Base-by-base conservation (phyloP, 345 rosid genomes). In the Pistacia vera region DNA sequence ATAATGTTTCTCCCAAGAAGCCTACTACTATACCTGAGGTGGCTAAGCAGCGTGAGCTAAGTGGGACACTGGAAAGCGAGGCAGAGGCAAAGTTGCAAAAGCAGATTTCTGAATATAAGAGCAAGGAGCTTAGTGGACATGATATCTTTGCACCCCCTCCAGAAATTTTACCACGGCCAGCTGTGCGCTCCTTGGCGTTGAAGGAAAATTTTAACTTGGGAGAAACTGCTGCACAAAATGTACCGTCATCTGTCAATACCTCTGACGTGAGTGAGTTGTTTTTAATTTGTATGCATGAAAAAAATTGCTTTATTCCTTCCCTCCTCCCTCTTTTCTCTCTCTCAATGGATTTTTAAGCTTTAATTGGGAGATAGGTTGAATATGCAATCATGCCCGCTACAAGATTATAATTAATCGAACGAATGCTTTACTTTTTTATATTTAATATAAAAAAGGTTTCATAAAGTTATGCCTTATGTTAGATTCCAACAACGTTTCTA, bases 71-170 rank as follows among this genome's bases (percentile, higher is more conserved):
- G 66, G 97, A 88, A 72, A 89, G 81, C 5, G 97, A 96, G 22
- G 76, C 88, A 1, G 95, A 88, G 73, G 78, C 81, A 28, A 89
- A 69, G 79, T 83, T 95, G 78, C 82, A 85, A 80, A 96, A 96
- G 84, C 98, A 90, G 72, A 78, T 88, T 63, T 96, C 98, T 78
- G 90, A 94, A 85, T 95, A 97, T 11, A 96, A 96, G 79, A 85
- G 81, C 69, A 96, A 89, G 86, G 99, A 96, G 86, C 92, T 96
- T 30, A 93, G 88, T 63, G 99, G 98, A 65, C 91, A 92, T 64
- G 91, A 96, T 84, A 96, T 96, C 79, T 96, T 96, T 79, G 99
- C 99, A 1, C 93, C 97, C 30, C 98, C 98, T 58, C 98, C 97
- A 7, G 98, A 96, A 85, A 96, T 93, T 54, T 80, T 89, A 78